Evolutionary conservation across 306 rosid species (phyloP), one percentile per base, ranked within the genome.

Genomic region (Casuarina glauca): DNA sequence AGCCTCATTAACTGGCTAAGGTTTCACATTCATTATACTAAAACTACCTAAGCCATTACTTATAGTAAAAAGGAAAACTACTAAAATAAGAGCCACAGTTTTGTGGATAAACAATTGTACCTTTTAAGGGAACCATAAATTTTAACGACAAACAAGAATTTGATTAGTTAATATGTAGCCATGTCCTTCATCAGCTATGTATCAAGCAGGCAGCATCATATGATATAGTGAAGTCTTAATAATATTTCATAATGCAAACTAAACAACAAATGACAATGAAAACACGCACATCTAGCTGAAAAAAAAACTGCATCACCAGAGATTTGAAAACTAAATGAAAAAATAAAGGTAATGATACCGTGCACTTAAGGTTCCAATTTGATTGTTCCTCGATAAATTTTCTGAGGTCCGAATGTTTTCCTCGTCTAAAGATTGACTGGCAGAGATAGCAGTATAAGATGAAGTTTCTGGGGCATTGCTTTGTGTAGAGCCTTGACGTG

Each of bases 391-490:
- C 26, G 89, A 53, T 3, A 80, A 84, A 49, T 82, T 77, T 70
- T 85, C 90, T 39, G 88, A 54, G 39, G 79, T 64, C 70, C 19
- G 86, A 75, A 78, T 43, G 75, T 70, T 84, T 69, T 84, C 91
- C 57, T 87, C 86, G 0, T 87, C 90, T 63, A 83, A 79, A 66
- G 89, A 85, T 81, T 81, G 93, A 75, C 85, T 74, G 46, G 75
- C 77, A 19, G 88, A 84, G 74, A 89, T 79, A 32, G 91, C 90
- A 44, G 93, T 79, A 83, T 87, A 91, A 62, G 93, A 73, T 19
- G 75, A 53, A 71, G 83, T 78, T 58, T 86, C 88, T 54, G 91
- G 78, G 79, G 86, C 82, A 76, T 81, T 86, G 69, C 66, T 83
- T 75, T 81, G 82, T 45, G 91, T 86, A 82, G 92, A 74, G 70